Percentiles rank a stretch among this genome's conserved stretches.
Conservation (phyloP, 1,284 basidiomycete species). For the Mycosarcoma mackinlayi region DNA sequence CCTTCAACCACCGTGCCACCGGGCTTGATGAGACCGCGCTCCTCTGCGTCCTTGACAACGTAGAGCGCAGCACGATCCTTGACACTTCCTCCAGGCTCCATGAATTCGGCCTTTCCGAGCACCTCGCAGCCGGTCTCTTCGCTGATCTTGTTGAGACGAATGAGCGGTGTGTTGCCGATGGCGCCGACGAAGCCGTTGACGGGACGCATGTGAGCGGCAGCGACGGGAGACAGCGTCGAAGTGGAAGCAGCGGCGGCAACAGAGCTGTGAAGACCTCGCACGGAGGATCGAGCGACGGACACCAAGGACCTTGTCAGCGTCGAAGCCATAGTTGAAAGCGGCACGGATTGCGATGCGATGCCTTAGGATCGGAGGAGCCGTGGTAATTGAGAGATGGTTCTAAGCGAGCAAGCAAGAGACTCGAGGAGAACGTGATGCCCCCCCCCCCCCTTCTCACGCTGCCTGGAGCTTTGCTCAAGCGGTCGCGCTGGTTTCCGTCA, state of each 20-base stretch:
- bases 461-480: no score
- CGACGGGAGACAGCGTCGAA: constrained; percentile 46
- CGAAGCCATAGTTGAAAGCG: constrained; percentile 17
- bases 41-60: constrained; percentile 88
- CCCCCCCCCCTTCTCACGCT: no score
- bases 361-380: not conserved
- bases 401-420: not conserved
- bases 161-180: constrained; percentile 93
- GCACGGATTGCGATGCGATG: not conserved
- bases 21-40: constrained; percentile 78
- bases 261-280: constrained; percentile 32
- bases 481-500: no score
- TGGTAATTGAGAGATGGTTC: not conserved
- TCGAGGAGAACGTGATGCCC: no score
- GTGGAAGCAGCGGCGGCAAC: constrained; percentile 18
- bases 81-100: constrained; percentile 98
- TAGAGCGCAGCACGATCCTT: constrained; percentile 97
- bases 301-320: constrained; percentile 23
- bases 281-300: constrained; percentile 26
- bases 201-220: constrained; percentile 55
- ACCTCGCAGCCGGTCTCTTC: constrained; percentile 88
- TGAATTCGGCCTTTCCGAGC: constrained; percentile 95
- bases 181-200: constrained; percentile 84
- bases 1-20: constrained; percentile 97
- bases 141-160: constrained; percentile 75